These are phyloP conservation scores for Paecilomyces sp. DNA, from an alignment of 2,329 filamentous ascomycete species.

Conservation along the genomic window DNA sequence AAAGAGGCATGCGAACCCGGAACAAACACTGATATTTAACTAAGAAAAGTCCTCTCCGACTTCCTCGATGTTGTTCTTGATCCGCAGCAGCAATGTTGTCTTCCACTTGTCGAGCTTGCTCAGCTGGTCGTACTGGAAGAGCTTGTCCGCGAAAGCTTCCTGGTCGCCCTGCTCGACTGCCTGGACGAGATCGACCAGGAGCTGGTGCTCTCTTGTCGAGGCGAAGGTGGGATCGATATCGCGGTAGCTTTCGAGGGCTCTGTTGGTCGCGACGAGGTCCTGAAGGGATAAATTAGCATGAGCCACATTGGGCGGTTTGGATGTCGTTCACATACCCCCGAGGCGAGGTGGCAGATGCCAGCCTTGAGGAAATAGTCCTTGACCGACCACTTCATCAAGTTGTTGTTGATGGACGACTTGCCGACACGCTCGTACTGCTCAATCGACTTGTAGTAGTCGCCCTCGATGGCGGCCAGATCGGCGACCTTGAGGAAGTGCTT, in stretches of 20 bases:
- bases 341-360: slow-evolving; percentile 78
- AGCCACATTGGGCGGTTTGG: neutral
- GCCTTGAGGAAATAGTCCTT: slow-evolving; percentile 96
- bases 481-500: slow-evolving; percentile 91
- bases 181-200: slow-evolving; percentile 69
- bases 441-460: slow-evolving; percentile 78
- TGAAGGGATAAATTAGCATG: slow-evolving; percentile 11
- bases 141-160: slow-evolving; percentile 75
- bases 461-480: slow-evolving; percentile 73
- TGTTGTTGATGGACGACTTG: slow-evolving; percentile 71
- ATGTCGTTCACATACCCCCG: slow-evolving; percentile 32
- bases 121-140: slow-evolving; percentile 85
- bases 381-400: slow-evolving; percentile 86
- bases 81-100: slow-evolving; percentile 71
- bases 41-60: slow-evolving; percentile 62
- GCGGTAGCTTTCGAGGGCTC: slow-evolving; percentile 74
- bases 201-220: slow-evolving; percentile 70
- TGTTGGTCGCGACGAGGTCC: slow-evolving; percentile 71
- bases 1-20: neutral
- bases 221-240: slow-evolving; percentile 73
- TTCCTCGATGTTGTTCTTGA: slow-evolving; percentile 78
- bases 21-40: slow-evolving; percentile 9
- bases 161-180: slow-evolving; percentile 71
- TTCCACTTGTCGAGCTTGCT: slow-evolving; percentile 97
- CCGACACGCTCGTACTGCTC: slow-evolving; percentile 79